Evolutionary conservation across 805 yeast genomes (phyloP).

Genomic region (Teunomyces tritomae): DNA sequence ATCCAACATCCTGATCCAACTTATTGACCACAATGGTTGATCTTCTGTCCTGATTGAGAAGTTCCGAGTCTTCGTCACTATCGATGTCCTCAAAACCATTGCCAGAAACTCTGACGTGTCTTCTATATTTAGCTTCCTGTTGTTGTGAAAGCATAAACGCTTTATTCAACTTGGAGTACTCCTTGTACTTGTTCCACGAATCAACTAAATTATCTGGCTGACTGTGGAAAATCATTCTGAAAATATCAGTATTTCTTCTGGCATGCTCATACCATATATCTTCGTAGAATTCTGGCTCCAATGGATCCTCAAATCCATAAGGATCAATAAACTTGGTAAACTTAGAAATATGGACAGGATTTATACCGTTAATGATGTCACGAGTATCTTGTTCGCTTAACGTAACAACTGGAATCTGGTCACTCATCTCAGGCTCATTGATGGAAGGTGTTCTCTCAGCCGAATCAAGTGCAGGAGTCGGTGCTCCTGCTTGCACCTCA

Average conservation of each 20-base stretch:
- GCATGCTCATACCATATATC: slow-evolving; percentile 86
- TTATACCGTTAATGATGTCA: slow-evolving; percentile 36
- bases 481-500: slow-evolving; percentile 1
- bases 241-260: slow-evolving; percentile 75
- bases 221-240: slow-evolving; percentile 80
- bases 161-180: slow-evolving; percentile 53
- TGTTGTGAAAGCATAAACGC: slow-evolving; percentile 51
- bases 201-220: slow-evolving; percentile 94
- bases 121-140: slow-evolving; percentile 31
- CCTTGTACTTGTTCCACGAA: slow-evolving; percentile 87
- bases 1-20: slow-evolving; percentile 31
- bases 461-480: neutral
- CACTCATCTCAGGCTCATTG: slow-evolving; percentile 11
- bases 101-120: slow-evolving; percentile 12
- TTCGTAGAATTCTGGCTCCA: slow-evolving; percentile 75
- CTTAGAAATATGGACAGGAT: slow-evolving; percentile 35
- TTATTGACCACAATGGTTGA: slow-evolving; percentile 27
- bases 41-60: slow-evolving; percentile 4
- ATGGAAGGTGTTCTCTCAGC: slow-evolving; percentile 7
- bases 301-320: slow-evolving; percentile 82
- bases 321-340: slow-evolving; percentile 71
- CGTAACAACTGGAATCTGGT: slow-evolving; percentile 38
- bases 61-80: slow-evolving; percentile 4
- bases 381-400: slow-evolving; percentile 43
- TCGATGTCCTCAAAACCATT: slow-evolving; percentile 14